Evolutionary conservation across 1,284 basidiomycete genomes (phyloP), one percentile per base, ranked within the genome.

Genomic region (Ustilago bromivora): DNA sequence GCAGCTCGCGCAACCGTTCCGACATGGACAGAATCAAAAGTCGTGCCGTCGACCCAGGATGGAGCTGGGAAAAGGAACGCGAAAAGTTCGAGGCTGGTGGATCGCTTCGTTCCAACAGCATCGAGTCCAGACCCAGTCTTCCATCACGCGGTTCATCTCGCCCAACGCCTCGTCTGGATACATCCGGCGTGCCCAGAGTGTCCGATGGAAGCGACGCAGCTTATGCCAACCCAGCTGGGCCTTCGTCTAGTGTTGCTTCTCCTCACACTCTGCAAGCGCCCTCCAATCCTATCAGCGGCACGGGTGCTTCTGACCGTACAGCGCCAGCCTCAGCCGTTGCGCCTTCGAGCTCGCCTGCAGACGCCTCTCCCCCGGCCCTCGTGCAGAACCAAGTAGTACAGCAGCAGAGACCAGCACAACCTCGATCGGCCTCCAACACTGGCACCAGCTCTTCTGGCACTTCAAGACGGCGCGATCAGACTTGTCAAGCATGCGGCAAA

Each of bases 401-500:
- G 49, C 49, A 51, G 12, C 49, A 51, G 49, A 15, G 49, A 28
- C 31, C 49, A 28, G 9, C 55, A 40, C 34, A 31, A 35, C 49
- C 54, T 28, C 36, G 31, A 54, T 6, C 58, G 38, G 23, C 47
- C 35, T 28, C 69, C 41, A n/a, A 47, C 32, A 46, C 59, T 38
- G 31, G 53, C 59, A 17, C 72, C 56, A 15, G 36, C 17, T 46
- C 43, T 11, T 51, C 69, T 19, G 59, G 40, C 34, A 61, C 51
- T 31, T 63, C 67, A 0, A 63, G 57, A 54, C 63, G 67, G 19
- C 71, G 70, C 28, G 83, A 84, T 57, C 84, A 85, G 61, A 63
- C 57, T 23, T 86, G 84, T 51, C 71, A 79, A 17, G 80, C 79
- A 15, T 86, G 84, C 54, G 64, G 66, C 32, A 80, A 79, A 53